Base-by-base conservation (phyloP, 2,329 filamentous ascomycete species). In the Curvularia sp. region DNA sequence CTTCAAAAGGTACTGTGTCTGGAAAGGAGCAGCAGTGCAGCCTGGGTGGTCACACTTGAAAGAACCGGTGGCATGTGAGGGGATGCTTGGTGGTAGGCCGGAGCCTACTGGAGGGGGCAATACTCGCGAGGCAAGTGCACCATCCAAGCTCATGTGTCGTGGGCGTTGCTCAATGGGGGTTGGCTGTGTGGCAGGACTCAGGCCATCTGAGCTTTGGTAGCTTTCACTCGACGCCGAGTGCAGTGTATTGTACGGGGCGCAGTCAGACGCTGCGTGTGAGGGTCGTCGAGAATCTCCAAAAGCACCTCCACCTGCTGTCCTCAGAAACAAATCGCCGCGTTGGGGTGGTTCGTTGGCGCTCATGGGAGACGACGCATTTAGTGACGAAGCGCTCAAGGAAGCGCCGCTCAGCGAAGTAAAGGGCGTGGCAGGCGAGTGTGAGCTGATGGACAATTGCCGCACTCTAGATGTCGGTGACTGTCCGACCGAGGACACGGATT, bases 1-100 rank as follows among this genome's bases (percentile, higher is more conserved):
- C 85, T 92, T 94, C 22, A 94, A 80, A 9, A 94, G 81, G 77
- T 89, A 89, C 63, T 88, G 86, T 0, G 91, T 95, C 68, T 92
- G 89, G 66, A 95, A 95, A 0, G 91, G 88, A 30, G 82, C 77
- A 1, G 91, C 90, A 38, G 75, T 90, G 74, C 91, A 95, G 8
- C 88, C 89, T 7, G 81, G 78, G 71, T 83, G 79, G 79, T 68
- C 77, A 73, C 90, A 93, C 46, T 84, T 78, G 70, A 76, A 78
- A 5, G 68, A 69, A 3, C 71, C 71, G 15, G 68, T 49, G 7
- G 68, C 65, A 59, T 72, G 72, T 5, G 71, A 63, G 8, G 68
- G 69, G 15, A 75, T 58, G 49, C 68, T 43, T 22, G 39, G 69
- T 33, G 68, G 66, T 26, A 77, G 68, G 28, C 67, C 66, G n/a